A percentile compares a stretch with the other conserved stretches of the same genome.
Conservation (phyloP, 768 basidiomycete species). For the Boletus fagicola region DNA sequence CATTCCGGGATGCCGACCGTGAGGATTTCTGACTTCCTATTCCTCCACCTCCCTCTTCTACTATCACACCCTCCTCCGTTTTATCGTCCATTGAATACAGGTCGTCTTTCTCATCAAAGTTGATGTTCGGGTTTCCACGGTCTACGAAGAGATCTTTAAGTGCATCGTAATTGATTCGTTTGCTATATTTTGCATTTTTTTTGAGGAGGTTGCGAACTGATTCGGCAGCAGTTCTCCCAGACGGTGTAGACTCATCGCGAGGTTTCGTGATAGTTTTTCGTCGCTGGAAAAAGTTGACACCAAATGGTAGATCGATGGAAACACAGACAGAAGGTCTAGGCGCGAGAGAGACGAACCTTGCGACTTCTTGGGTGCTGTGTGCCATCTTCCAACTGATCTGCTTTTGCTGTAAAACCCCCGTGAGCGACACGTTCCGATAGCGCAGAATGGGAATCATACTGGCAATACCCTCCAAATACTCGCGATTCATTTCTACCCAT, state of each 20-base stretch:
- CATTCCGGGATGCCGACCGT: conserved; percentile 24
- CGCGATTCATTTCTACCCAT: conserved; percentile 92
- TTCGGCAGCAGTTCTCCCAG: conserved; percentile 35
- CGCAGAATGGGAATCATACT: conserved; percentile 38
- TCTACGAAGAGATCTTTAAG: conserved; percentile 76
- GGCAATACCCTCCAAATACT: conserved; percentile 86
- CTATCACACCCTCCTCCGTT: conserved; percentile 39
- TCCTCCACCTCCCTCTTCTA: conserved; percentile 42
- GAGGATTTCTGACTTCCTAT: conserved; percentile 34
- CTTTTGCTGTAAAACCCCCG: conserved; percentile 60
- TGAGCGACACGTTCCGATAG: conserved; percentile 39
- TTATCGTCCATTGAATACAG: conserved; percentile 56
- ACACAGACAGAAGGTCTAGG: conserved; percentile 27
- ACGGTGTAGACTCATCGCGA: conserved; percentile 66
- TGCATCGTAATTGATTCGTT: conserved; percentile 91
- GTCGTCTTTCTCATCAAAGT: conserved; percentile 44
- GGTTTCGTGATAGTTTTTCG: conserved; percentile 66
- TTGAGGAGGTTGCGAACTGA: conserved; percentile 56
- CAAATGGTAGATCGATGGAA: conserved; percentile 9
- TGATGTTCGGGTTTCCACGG: conserved; percentile 18
- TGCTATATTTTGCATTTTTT: conserved; percentile 86
- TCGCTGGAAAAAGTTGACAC: conserved; percentile 43
- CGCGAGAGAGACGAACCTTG: conserved; percentile 68
- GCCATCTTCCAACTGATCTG: conserved; percentile 48
- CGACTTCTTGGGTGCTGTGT: conserved; percentile 53